These are phyloP conservation scores for Rhizophagus clarus DNA, from an alignment of 192 early-diverging fungal genomes.

Conservation along the genomic window DNA sequence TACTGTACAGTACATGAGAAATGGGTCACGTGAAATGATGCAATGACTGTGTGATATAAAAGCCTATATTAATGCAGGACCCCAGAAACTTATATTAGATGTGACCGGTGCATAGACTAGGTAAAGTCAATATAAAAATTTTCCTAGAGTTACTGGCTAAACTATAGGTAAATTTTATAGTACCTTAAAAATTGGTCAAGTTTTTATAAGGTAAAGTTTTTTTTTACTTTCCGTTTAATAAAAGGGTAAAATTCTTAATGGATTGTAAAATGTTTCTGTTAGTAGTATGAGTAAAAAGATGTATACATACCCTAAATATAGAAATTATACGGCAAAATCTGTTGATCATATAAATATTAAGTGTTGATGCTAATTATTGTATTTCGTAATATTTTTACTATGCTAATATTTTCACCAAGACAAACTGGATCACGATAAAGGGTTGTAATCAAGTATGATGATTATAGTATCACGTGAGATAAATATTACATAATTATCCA, in stretches of 20 bases:
- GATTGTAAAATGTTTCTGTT: not conserved
- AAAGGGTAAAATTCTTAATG: conserved; percentile 4
- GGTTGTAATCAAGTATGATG: not conserved
- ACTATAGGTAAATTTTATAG: conserved; percentile 3
- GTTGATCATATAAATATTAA: too few species aligned
- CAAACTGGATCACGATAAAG: not conserved
- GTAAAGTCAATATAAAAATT: conserved; percentile 8
- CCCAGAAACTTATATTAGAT: not conserved
- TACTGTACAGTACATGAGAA: too few species aligned
- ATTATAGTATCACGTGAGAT: not conserved
- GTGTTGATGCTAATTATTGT: too few species aligned
- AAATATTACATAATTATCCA: too few species aligned
- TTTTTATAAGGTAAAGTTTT: conserved; percentile 12
- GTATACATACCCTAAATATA: too few species aligned
- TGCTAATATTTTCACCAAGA: not conserved
- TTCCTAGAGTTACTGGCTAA: not conserved
- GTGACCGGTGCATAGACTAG: not conserved
- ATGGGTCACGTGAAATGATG: too few species aligned
- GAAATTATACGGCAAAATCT: too few species aligned
- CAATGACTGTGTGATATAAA: too few species aligned
- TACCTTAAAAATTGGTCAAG: not conserved
- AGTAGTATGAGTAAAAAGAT: not conserved
- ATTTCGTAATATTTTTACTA: too few species aligned
- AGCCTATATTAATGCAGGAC: too few species aligned
- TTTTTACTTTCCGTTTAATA: not conserved